Evolutionary conservation across 257 asterid genomes (phyloP), one percentile per base, ranked within the genome.

Genomic region (Haberlea rhodopensis): DNA sequence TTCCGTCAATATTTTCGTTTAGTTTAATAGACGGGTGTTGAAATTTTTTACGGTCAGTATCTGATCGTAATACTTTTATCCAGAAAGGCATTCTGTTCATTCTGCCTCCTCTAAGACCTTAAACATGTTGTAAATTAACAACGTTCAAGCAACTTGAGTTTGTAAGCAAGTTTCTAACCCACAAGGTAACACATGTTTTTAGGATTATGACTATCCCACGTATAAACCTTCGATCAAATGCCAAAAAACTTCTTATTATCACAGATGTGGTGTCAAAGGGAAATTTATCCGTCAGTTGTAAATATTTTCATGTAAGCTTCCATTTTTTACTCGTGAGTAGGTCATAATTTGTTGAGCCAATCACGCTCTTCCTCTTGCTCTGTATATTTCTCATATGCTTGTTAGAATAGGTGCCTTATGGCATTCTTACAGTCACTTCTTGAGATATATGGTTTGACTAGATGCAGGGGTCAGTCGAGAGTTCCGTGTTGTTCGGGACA

Each of bases 401-500:
- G 51, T n/a, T 31, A 57, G 26, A 6, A 29, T 18, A 4, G 24
- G 22, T 28, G 16, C n/a, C 31, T 9, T 21, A 24, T 24, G 57
- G 9, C 34, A 25, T 71, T 22, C 62, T 19, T 48, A 2, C 54
- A 62, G 45, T 60, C 67, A 26, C 53, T 40, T 60, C 56, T 68
- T 80, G 75, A 73, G 72, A 45, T 49, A 48, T 72, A 31, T 25
- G 25, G 60, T 74, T 65, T 68, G 18, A 67, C 70, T 78, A 67
- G 79, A 79, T 83, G 83, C 85, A 84, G 89, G 88, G 69, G 79
- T 78, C 60, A 80, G 73, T 77, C 78, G 78, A 63, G 89, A 89
- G 79, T 92, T 92, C 70, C 96, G 99, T 40, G 84, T 89, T 58
- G 95, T 92, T 71, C 85, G 95, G 71, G 99, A 92, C 77, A 92